A percentile compares a stretch with the other conserved stretches of the same genome.
These are phyloP conservation scores for Globisporangium acanthophoron DNA, from an alignment of 352 stramenopile genomes.

Conservation along the genomic window DNA sequence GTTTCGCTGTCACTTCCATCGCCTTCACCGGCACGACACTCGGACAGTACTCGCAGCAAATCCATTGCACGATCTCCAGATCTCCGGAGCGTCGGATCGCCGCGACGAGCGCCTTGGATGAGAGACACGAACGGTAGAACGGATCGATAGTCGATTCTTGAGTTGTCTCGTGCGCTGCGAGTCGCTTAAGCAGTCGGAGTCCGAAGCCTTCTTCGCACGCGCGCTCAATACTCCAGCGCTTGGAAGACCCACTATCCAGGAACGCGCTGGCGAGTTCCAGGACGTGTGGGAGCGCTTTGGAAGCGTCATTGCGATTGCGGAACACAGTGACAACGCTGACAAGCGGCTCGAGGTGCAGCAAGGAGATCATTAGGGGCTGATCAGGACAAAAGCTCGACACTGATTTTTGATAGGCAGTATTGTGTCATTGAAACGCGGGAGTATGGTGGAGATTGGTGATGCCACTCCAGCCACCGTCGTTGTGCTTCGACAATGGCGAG, in stretches of 20 bases:
- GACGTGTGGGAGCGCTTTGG: background rate
- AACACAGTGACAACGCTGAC: background rate
- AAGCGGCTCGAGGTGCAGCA: background rate
- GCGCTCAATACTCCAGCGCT: conserved; percentile 1
- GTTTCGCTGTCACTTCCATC: too few species aligned
- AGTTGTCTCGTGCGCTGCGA: background rate
- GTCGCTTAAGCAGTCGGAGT: background rate
- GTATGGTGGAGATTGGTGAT: too few species aligned
- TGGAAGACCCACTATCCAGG: background rate
- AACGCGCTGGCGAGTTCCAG: background rate
- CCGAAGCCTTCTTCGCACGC: background rate
- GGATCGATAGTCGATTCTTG: background rate
- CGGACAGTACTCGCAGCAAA: too few species aligned
- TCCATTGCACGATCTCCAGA: too few species aligned
- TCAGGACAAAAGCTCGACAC: too few species aligned
- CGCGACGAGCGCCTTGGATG: background rate
- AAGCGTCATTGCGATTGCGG: background rate
- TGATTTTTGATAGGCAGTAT: too few species aligned
- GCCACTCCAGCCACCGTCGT: too few species aligned
- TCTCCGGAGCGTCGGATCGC: background rate
- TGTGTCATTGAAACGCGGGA: too few species aligned
- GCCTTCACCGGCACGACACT: too few species aligned
- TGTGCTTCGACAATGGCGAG: too few species aligned
- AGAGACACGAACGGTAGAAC: background rate
- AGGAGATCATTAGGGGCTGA: too few species aligned